Percentiles rank a stretch among this genome's conserved stretches.
Conservation (phyloP, 495 filamentous ascomycete genomes). For the Bacidia rubella region DNA sequence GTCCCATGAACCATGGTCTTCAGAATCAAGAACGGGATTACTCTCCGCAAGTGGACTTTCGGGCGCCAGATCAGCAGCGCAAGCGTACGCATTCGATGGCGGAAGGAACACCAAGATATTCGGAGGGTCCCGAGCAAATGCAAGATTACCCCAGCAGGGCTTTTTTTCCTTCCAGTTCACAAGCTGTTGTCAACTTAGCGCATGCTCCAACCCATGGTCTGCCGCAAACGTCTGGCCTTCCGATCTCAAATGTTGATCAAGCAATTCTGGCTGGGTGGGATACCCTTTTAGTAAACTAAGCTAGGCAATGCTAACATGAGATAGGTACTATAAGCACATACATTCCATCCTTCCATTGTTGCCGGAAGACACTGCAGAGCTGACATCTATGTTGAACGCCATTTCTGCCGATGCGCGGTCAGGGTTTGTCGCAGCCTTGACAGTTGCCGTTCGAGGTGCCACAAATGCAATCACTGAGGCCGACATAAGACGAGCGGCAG, state of each 20-base stretch:
- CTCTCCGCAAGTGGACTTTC: slow-evolving; percentile 32
- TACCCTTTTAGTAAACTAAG: not conserved
- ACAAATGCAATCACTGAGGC: not conserved
- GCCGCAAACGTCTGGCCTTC: not conserved
- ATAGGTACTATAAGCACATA: slow-evolving; percentile 3
- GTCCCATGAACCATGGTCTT: slow-evolving; percentile 23
- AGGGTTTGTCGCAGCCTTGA: slow-evolving; percentile 2
- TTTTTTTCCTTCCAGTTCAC: slow-evolving; percentile 4
- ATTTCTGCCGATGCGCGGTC: not conserved
- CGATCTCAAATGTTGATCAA: not conserved
- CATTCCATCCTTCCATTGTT: not conserved
- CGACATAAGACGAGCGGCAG: not conserved
- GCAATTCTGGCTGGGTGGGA: not conserved
- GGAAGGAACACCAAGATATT: slow-evolving; percentile 28
- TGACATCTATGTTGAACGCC: not conserved
- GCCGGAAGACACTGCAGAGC: not conserved
- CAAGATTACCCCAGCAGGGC: slow-evolving; percentile 5
- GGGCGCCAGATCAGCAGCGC: slow-evolving; percentile 24
- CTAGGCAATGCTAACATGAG: not conserved
- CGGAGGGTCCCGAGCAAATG: slow-evolving; percentile 4
- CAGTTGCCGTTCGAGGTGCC: not conserved
- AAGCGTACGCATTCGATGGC: slow-evolving; percentile 47
- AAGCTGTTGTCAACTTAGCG: slow-evolving; percentile 8
- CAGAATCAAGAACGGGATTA: slow-evolving; percentile 36
- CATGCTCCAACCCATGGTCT: not conserved